Evolutionary conservation across 495 filamentous ascomycete genomes (phyloP).

Genomic region (Penicillium desertorum): DNA sequence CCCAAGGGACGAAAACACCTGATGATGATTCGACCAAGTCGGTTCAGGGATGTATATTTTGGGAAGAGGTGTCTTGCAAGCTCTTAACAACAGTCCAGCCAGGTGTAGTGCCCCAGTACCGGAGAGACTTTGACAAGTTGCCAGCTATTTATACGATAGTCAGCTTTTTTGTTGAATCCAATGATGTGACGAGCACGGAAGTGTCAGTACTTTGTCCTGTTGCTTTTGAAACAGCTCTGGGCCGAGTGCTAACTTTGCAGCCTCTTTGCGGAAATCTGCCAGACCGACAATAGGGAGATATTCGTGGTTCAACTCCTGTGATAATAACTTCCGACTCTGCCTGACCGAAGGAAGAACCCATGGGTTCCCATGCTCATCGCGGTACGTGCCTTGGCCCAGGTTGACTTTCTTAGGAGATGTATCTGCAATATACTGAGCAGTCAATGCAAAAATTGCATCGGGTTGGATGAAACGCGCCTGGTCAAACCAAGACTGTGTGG

Average conservation of each 20-base stretch:
- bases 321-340: slow-evolving; percentile 17
- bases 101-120: slow-evolving; percentile 83
- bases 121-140: slow-evolving; percentile 67
- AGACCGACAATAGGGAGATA: slow-evolving; percentile 42
- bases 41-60: slow-evolving; percentile 35
- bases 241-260: slow-evolving; percentile 28
- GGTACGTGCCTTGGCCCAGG: slow-evolving; percentile 41
- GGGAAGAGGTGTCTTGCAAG: slow-evolving; percentile 17
- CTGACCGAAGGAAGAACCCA: slow-evolving; percentile 42
- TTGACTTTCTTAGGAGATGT: slow-evolving; percentile 35
- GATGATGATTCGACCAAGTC: slow-evolving; percentile 45
- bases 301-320: slow-evolving; percentile 14
- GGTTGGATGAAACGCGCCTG: slow-evolving; percentile 30
- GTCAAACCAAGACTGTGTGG: slow-evolving; percentile 20
- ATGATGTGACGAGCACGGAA: neutral
- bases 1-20: slow-evolving; percentile 36
- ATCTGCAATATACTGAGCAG: slow-evolving; percentile 34
- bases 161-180: neutral
- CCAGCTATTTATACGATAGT: slow-evolving; percentile 17
- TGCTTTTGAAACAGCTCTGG: slow-evolving; percentile 9
- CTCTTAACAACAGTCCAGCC: slow-evolving; percentile 69
- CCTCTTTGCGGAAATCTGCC: slow-evolving; percentile 23
- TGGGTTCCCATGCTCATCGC: slow-evolving; percentile 39
- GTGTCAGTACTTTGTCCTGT: slow-evolving; percentile 16
- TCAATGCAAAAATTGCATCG: slow-evolving; percentile 41